Evolutionary conservation across 306 rosid genomes (phyloP).

Genomic region (Calophaca sinica): DNA sequence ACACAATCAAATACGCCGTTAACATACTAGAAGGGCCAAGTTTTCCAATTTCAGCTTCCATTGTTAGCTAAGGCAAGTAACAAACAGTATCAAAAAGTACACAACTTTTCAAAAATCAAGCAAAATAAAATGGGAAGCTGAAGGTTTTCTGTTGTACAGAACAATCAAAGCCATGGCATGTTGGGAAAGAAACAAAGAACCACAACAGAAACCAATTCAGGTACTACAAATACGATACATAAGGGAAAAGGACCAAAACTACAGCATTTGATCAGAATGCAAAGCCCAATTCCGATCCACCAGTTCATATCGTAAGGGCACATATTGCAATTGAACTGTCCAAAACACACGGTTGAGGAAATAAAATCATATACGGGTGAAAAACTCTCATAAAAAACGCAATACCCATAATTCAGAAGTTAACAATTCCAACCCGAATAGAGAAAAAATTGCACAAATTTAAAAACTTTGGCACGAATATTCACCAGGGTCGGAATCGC

Average conservation of each 20-base stretch:
- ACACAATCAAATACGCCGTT: slow-evolving; percentile 23
- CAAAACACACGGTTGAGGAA: neutral
- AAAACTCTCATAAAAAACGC: neutral
- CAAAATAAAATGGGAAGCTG: neutral
- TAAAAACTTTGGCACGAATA: neutral
- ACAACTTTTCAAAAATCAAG: slow-evolving; percentile 3
- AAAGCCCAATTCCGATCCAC: neutral
- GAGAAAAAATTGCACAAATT: slow-evolving; percentile 4
- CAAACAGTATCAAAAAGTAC: neutral
- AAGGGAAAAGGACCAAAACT: slow-evolving; percentile 1
- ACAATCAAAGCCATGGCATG: slow-evolving; percentile 9
- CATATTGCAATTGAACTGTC: neutral
- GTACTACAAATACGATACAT: neutral
- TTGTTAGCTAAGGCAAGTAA: neutral
- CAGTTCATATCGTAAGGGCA: neutral
- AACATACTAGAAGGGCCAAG: neutral
- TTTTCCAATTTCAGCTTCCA: slow-evolving; percentile 25
- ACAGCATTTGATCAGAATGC: slow-evolving; percentile 27
- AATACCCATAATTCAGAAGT: neutral
- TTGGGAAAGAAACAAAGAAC: neutral
- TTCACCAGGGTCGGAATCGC: slow-evolving; percentile 87
- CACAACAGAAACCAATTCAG: slow-evolving; percentile 23
- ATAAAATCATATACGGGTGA: neutral
- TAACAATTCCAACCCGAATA: neutral
- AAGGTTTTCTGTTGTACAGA: neutral